Evolutionary conservation across 164 flowering plant genomes (phyloP), one percentile per base, ranked within the genome.

Genomic region (Aristolochia contorta): DNA sequence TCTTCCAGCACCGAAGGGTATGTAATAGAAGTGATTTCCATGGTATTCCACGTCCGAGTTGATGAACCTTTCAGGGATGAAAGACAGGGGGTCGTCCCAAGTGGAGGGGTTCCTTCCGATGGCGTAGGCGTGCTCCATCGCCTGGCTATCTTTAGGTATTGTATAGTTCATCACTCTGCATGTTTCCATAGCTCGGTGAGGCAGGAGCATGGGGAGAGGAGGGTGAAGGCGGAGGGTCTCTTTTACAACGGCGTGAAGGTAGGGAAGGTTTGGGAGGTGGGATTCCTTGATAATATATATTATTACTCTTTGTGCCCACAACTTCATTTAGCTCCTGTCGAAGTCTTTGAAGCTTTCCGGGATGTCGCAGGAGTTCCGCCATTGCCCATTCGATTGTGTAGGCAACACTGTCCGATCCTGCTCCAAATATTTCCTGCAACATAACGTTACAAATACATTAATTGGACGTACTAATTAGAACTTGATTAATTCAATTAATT

Each of bases 181-280:
- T 7, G 72, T 59, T 12, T 70, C 65, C 1, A 54, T 30, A 15
- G 74, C 72, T 0, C 69, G 67, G 8, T 57, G 74, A 2, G 77
- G 77, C 16, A 74, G 67, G 22, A 70, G 69, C 50, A 74, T 37
- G 12, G 77, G 65, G 3, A 55, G 64, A 22, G 77, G 64, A 13
- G 77, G 77, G 61, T 74, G 74, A 18, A 74, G 46, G 21, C 73
- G 69, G 66, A n/a, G n/a, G n/a, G n/a, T n/a, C n/a, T n/a, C n/a
- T n/a, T n/a, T n/a, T n/a, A n/a, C n/a, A n/a, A n/a, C n/a, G n/a
- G n/a, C n/a, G n/a, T n/a, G n/a, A n/a, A n/a, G n/a, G n/a, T n/a
- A n/a, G n/a, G n/a, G n/a, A 20, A 74, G 71, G 27, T 58, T 23
- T 14, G 64, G 41, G 0, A 60, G 30, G 20, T 60, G 48, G 3